phyloP scores from a whole-genome alignment of 2,329 filamentous ascomycete species.

The Aschersonia sp. region DNA sequence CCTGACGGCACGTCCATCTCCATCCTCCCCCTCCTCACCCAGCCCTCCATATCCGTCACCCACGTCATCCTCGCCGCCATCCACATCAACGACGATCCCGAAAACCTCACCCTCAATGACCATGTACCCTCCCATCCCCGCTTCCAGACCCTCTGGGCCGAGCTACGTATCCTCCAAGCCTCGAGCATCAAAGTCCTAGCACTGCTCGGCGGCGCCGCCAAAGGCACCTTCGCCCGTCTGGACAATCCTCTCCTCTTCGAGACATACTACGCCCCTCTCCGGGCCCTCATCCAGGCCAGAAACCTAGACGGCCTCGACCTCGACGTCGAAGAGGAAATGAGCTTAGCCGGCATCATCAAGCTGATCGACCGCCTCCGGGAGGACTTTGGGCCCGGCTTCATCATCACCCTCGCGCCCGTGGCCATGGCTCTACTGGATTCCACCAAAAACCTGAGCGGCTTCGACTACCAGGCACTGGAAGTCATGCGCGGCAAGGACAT shows the following conservation, averaged over 20 bases:
- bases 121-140: constrained; percentile 51
- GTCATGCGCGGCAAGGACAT: constrained; percentile 50
- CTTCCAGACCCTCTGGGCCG: constrained; percentile 64
- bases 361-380: constrained; percentile 52
- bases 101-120: constrained; percentile 66
- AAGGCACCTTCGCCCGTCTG: constrained; percentile 50
- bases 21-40: constrained; percentile 34
- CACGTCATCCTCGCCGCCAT: constrained; percentile 81
- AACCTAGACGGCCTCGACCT: constrained; percentile 59
- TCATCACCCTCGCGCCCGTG: constrained; percentile 72
- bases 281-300: constrained; percentile 46
- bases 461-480: constrained; percentile 66
- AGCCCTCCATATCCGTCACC: constrained; percentile 40
- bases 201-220: constrained; percentile 78
- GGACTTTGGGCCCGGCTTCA: constrained; percentile 57
- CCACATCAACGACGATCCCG: constrained; percentile 59
- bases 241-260: constrained; percentile 50
- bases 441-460: constrained; percentile 57
- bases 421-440: constrained; percentile 52
- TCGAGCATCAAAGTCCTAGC: constrained; percentile 67
- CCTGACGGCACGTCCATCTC: constrained; percentile 29
- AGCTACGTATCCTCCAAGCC: constrained; percentile 57
- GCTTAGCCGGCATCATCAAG: constrained; percentile 48
- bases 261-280: constrained; percentile 55
- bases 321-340: constrained; percentile 67